Evolutionary conservation across 257 asterid species (phyloP).

Genomic region (Solanum dulcamara): DNA sequence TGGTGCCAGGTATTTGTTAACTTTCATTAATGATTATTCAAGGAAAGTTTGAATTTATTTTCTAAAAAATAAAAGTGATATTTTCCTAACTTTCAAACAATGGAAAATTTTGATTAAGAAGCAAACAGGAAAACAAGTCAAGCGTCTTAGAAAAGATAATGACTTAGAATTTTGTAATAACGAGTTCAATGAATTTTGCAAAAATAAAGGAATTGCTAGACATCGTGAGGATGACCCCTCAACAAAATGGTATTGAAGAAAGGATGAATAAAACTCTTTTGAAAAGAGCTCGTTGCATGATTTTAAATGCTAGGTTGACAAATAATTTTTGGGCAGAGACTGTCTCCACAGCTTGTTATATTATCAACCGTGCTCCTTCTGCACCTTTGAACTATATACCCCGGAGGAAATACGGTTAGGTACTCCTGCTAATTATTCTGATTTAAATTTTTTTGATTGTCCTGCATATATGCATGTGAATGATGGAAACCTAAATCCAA

Average conservation of each 20-base stretch:
- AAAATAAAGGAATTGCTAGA: not conserved
- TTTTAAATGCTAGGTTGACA: not conserved
- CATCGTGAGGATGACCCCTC: not conserved
- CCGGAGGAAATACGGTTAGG: not conserved
- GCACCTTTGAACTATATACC: not conserved
- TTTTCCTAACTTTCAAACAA: not conserved
- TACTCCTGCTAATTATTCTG: not conserved
- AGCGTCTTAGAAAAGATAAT: not conserved
- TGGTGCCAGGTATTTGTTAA: not conserved
- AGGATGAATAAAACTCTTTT: not conserved
- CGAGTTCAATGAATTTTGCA: not conserved
- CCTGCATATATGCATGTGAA: not conserved
- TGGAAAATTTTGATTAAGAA: too few relatives aligned
- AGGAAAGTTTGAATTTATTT: not conserved
- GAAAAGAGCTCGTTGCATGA: too few relatives aligned
- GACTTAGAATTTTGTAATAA: not conserved
- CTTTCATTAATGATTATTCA: too few relatives aligned
- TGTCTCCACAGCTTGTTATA: not conserved
- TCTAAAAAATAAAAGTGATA: not conserved
- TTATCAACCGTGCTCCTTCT: not conserved
- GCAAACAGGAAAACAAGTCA: not conserved
- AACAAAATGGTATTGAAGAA: not conserved
- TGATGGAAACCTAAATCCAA: not conserved
- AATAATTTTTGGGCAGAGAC: not conserved
- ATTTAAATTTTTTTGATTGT: not conserved